Evolutionary conservation across 2,329 filamentous ascomycete species (phyloP).

Genomic region (Penicillium griseofulvum): DNA sequence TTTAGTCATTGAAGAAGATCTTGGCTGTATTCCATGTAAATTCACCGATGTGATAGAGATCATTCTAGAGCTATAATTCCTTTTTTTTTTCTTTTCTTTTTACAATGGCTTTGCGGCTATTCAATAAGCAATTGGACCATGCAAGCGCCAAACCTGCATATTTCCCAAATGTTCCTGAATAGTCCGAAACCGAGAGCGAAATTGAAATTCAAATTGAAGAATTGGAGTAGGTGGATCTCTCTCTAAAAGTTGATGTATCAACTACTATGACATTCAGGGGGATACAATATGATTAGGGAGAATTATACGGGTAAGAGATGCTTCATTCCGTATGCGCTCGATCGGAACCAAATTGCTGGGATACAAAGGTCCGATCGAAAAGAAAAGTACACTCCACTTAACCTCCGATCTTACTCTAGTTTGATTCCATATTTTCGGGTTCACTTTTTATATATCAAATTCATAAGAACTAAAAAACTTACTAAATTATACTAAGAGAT

Average conservation of each 20-base stretch:
- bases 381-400: background rate
- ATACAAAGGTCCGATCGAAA: constrained; percentile 9
- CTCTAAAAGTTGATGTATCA: constrained; percentile 3
- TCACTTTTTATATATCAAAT: no score
- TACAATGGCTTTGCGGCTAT: background rate
- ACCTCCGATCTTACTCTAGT: background rate
- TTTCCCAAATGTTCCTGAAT: no score
- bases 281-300: no score
- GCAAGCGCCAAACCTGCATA: background rate
- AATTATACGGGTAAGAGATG: no score
- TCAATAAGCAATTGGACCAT: constrained; percentile 8
- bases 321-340: background rate
- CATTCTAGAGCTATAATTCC: background rate
- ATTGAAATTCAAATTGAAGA: background rate
- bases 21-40: background rate
- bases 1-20: constrained; percentile 2
- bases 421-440: no score
- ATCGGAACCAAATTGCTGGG: constrained; percentile 19
- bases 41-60: constrained; percentile 5
- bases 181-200: background rate
- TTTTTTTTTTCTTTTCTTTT: background rate
- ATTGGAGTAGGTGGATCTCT: constrained; percentile 1
- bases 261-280: constrained; percentile 2
- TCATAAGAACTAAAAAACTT: no score
- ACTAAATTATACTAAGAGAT: no score